A percentile compares a stretch with the other conserved stretches of the same genome.
Conservation (phyloP, 2,329 filamentous ascomycete genomes). For the Metarhizium album region DNA sequence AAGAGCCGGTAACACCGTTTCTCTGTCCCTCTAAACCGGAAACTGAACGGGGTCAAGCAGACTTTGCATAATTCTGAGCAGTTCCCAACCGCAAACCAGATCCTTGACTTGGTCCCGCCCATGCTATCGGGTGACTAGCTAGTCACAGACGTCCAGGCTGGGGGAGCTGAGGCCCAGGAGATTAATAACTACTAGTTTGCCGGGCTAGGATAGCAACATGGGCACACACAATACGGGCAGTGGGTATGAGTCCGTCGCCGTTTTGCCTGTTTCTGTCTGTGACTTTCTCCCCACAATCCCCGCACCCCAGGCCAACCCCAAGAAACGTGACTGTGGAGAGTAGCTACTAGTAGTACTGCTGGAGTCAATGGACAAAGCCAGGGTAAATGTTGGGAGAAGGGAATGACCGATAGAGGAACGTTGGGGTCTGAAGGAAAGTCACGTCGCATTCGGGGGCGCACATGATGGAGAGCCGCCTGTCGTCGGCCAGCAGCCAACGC, state of each 20-base stretch:
- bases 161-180: neutral
- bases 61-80: neutral
- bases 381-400: neutral
- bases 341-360: neutral
- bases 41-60: neutral
- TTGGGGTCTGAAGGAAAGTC: neutral
- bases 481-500: neutral
- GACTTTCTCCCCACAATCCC: constrained; percentile 5
- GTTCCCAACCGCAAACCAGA: neutral
- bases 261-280: neutral
- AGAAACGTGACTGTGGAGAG: neutral
- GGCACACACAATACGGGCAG: neutral
- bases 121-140: neutral
- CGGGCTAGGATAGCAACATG: too few species aligned
- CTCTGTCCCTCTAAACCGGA: neutral
- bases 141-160: neutral
- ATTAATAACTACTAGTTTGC: neutral
- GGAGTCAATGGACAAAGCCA: neutral
- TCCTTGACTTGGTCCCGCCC: neutral
- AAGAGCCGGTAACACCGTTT: constrained; percentile 1
- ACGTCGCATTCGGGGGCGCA: neutral
- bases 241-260: too few species aligned
- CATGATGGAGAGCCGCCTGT: constrained; percentile 1
- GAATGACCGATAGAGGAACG: neutral
- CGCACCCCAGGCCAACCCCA: constrained; percentile 2